Percentiles rank a stretch among this genome's conserved stretches.
phyloP scores from a whole-genome alignment of 805 yeast genomes.

The Zygosaccharomyces gambellarensis region DNA sequence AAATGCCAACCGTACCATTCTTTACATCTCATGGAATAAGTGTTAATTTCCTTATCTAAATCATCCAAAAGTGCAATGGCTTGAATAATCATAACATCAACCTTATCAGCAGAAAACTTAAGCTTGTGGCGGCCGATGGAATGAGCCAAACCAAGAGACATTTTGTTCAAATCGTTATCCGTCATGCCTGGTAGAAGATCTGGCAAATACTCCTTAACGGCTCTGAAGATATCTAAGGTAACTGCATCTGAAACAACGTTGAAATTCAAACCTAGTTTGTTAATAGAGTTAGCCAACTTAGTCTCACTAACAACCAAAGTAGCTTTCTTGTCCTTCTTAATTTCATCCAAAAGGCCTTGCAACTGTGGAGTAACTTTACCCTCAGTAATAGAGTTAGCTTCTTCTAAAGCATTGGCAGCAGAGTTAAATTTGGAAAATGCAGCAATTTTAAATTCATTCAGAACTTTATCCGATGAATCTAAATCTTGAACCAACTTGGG shows the following conservation, averaged over 20 bases:
- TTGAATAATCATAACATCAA: conserved; percentile 98
- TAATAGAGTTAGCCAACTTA: conserved; percentile 92
- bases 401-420: conserved; percentile 95
- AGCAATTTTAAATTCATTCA: conserved; percentile 86
- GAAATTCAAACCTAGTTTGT: conserved; percentile 84
- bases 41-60: conserved; percentile 94
- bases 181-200: conserved; percentile 90
- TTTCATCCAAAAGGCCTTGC: conserved; percentile 67
- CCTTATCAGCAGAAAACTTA: conserved; percentile 96
- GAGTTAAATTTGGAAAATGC: conserved; percentile 92
- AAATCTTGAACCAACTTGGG: conserved; percentile 68
- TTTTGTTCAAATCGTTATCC: conserved; percentile 78
- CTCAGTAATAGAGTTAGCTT: conserved; percentile 85
- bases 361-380: conserved; percentile 89
- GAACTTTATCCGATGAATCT: conserved; percentile 76
- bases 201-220: conserved; percentile 90
- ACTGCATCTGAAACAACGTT: conserved; percentile 92
- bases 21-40: conserved; percentile 97
- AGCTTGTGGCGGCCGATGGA: conserved; percentile 97
- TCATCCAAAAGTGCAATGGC: conserved; percentile 97
- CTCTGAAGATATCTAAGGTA: conserved; percentile 89
- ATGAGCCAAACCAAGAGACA: conserved; percentile 98
- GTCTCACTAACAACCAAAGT: conserved; percentile 91
- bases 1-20: conserved; percentile 99
- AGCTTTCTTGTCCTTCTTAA: conserved; percentile 75